Percentiles rank a stretch among this genome's conserved stretches.
Conservation (phyloP, 1,284 basidiomycete species). For the Naganishia sp. region DNA sequence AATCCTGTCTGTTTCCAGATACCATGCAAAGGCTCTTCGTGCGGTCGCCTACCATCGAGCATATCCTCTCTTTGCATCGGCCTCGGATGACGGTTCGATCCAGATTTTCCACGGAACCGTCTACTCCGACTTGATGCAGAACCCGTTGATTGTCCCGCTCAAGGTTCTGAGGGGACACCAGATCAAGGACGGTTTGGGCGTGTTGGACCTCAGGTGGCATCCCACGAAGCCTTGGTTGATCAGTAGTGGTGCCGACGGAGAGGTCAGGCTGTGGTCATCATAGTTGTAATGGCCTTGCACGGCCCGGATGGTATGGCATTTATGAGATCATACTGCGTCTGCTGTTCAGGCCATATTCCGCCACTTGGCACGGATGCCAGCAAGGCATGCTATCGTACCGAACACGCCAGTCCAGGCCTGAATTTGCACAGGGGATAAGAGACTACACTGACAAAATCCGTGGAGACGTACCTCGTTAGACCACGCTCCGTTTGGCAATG, state of each 20-base stretch:
- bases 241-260: conserved; percentile 90
- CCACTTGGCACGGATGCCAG: conserved; percentile 30
- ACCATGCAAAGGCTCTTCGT: conserved; percentile 89
- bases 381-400: conserved; percentile 31
- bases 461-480: conserved; percentile 36
- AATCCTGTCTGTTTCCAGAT: conserved; percentile 58
- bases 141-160: conserved; percentile 93
- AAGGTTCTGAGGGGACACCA: conserved; percentile 92
- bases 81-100: conserved; percentile 93
- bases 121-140: conserved; percentile 90
- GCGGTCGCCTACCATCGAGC: conserved; percentile 89
- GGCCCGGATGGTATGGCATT: not conserved
- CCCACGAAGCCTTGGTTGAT: conserved; percentile 89
- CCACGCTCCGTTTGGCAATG: conserved; percentile 47
- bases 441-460: no score
- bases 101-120: conserved; percentile 96
- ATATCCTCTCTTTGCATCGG: conserved; percentile 92
- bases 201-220: conserved; percentile 88
- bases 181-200: conserved; percentile 81
- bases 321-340: conserved; percentile 1
- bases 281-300: conserved; percentile 35
- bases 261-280: conserved; percentile 75
- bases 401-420: conserved; percentile 33
- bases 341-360: conserved; percentile 6
- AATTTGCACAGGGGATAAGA: not conserved